Base-by-base conservation (phyloP, 2,329 filamentous ascomycete genomes). In the Macrophomina phaseolina region DNA sequence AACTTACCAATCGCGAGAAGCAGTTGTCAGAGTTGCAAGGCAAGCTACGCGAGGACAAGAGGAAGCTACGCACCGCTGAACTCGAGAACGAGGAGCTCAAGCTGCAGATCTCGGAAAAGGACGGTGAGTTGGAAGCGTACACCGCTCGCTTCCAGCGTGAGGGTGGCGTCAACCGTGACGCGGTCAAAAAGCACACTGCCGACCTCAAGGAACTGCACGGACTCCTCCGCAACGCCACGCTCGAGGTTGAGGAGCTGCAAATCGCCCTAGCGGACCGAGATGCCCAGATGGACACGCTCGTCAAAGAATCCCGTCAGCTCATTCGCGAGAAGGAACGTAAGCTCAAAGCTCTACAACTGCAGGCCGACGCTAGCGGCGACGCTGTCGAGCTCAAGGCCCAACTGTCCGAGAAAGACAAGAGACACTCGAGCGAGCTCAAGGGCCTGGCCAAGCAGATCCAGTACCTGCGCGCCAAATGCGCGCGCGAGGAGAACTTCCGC, bases 381-480 rank as follows among this genome's bases (percentile, higher is more conserved):
- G 66, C 62, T 4, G 67, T 76, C 34, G 72, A 74, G 46, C 70
- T 77, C 2, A 74, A 76, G 48, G 71, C 83, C 34, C 83, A 86
- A 65, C 83, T 89, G 56, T 84, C 87, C 56, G 85, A 88, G 66
- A 88, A 90, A 53, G 89, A 93, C 73, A 87, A 87, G 71, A 83
- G 86, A 52, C 92, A 95, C 77, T 82, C 85, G 73, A 89, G 89
- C 77, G 92, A 96, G 80, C 82, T 97, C 64, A 88, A 89, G 71
- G 94, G 94, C 18, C 85, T 98, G 75, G 87, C 88, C 64, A 91
- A 95, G 81, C 94, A 98, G 80, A 94, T 98, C 76, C 87, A 93
- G 73, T 98, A 92, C 89, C 88, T 98, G 77, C 89, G 93, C 73
- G 92, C 92, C 1, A 88, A 90, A 63, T 91, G 91, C 81, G 86